A percentile compares a stretch with the other conserved stretches of the same genome.
These are phyloP conservation scores for Hyaloscypha variabilis DNA, from an alignment of 495 filamentous ascomycete species.

Conservation along the genomic window DNA sequence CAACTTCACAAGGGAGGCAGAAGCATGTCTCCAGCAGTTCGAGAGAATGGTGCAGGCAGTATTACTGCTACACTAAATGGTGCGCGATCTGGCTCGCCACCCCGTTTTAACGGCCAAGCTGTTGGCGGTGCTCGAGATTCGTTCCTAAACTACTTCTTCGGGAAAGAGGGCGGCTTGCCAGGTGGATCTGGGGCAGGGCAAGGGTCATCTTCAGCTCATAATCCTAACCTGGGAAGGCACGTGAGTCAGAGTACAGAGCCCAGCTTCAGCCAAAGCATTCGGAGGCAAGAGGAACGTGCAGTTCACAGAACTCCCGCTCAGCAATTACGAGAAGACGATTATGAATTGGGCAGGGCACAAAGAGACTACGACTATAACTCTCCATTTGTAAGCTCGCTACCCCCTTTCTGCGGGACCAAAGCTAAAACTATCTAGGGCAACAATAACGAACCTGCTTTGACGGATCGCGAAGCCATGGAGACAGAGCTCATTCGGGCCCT, in stretches of 20 bases:
- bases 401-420: conserved; percentile 7
- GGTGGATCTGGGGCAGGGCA: conserved; percentile 42
- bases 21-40: conserved; percentile 82
- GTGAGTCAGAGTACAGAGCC: conserved; percentile 75
- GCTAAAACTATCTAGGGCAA: conserved; percentile 44
- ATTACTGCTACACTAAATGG: conserved; percentile 72
- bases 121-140: conserved; percentile 70
- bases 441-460: conserved; percentile 77
- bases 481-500: conserved; percentile 95
- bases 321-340: conserved; percentile 37
- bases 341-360: conserved; percentile 32
- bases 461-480: conserved; percentile 93
- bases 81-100: conserved; percentile 61
- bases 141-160: conserved; percentile 98
- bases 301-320: conserved; percentile 42
- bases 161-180: conserved; percentile 72
- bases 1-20: conserved; percentile 63
- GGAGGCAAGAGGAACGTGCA: conserved; percentile 68
- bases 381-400: conserved; percentile 56
- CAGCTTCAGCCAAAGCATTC: conserved; percentile 80
- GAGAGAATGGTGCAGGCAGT: conserved; percentile 47
- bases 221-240: conserved; percentile 54
- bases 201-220: conserved; percentile 36
- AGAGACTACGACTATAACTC: conserved; percentile 52
- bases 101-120: conserved; percentile 54